Conservation (phyloP, 2,329 filamentous ascomycete species). For the Aspergillus oerlinghausenensis region DNA sequence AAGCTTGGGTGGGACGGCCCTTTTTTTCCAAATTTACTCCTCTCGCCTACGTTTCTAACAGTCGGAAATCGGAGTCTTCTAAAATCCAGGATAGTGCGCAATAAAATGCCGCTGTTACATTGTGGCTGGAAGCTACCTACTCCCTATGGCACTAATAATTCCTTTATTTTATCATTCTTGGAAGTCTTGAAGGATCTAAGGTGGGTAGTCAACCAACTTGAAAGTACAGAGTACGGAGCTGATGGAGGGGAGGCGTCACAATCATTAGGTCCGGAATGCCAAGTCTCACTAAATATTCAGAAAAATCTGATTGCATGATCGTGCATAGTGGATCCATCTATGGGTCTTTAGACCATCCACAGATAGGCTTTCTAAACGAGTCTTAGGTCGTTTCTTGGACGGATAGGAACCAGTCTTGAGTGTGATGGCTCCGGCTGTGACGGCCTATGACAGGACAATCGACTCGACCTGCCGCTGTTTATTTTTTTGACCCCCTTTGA, state of each 20-base stretch:
- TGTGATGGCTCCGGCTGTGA: slow-evolving; percentile 9
- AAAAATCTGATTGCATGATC: slow-evolving; percentile 12
- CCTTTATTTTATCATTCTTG: slow-evolving; percentile 1
- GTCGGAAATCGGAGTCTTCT: neutral
- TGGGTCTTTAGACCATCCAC: slow-evolving; percentile 3
- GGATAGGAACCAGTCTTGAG: neutral
- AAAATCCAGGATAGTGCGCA: neutral
- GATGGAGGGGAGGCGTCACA: neutral
- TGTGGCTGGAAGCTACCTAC: slow-evolving; percentile 12
- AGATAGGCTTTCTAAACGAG: slow-evolving; percentile 5
- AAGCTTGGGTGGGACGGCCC: no score
- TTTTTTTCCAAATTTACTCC: neutral
- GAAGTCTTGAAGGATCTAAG: slow-evolving; percentile 9
- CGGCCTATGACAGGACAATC: slow-evolving; percentile 10
- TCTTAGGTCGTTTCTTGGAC: neutral
- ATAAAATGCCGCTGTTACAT: slow-evolving; percentile 8
- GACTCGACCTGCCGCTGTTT: slow-evolving; percentile 2
- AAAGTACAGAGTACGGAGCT: neutral
- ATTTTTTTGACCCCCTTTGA: slow-evolving; percentile 5
- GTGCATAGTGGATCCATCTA: slow-evolving; percentile 8
- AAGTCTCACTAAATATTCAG: slow-evolving; percentile 14
- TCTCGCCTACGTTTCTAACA: neutral
- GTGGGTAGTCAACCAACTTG: neutral
- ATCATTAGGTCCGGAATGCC: slow-evolving; percentile 12
- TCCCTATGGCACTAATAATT: slow-evolving; percentile 1